Conservation (phyloP, 164 flowering plant genomes). For the Sextonia rubra region DNA sequence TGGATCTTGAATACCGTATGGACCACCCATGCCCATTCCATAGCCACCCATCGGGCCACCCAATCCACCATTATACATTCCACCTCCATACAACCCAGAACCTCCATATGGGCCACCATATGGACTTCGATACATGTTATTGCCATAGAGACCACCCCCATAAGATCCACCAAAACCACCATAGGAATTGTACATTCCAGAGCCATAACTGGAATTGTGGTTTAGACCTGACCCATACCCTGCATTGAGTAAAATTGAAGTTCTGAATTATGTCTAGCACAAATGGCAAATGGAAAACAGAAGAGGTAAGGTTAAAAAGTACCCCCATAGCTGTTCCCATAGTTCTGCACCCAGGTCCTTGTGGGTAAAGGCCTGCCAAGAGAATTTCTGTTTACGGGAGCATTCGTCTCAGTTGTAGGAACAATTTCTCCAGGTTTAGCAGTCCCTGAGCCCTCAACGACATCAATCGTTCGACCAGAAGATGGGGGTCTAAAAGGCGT, state of each 20-base stretch:
- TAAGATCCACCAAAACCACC: conserved; percentile 54
- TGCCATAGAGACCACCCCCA: conserved; percentile 50
- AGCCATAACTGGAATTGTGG: conserved; percentile 54
- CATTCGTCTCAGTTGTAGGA: conserved; percentile 31
- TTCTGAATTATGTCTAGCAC: neutral
- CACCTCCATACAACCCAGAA: conserved; percentile 59
- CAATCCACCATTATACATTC: conserved; percentile 55
- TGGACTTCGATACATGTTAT: conserved; percentile 33
- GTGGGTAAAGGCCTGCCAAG: conserved; percentile 73
- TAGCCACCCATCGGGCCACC: conserved; percentile 65
- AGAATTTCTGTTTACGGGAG: conserved; percentile 40
- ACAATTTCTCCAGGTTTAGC: conserved; percentile 90
- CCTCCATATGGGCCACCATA: conserved; percentile 52
- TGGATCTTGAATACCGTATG: conserved; percentile 78
- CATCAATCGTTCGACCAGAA: conserved; percentile 75
- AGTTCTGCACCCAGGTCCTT: conserved; percentile 90
- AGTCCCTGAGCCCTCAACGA: conserved; percentile 93
- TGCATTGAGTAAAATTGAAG: conserved; percentile 18
- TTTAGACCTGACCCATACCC: conserved; percentile 54
- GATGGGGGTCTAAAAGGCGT: conserved; percentile 84
- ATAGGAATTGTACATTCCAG: conserved; percentile 50
- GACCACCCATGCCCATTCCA: conserved; percentile 58
- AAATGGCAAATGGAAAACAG: neutral
- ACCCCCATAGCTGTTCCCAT: conserved; percentile 51
- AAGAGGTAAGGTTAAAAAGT: neutral